A percentile compares a stretch with the other conserved stretches of the same genome.
Evolutionary conservation across 208 protist species (phyloP).

Genomic region (Trypanosoma mega): DNA sequence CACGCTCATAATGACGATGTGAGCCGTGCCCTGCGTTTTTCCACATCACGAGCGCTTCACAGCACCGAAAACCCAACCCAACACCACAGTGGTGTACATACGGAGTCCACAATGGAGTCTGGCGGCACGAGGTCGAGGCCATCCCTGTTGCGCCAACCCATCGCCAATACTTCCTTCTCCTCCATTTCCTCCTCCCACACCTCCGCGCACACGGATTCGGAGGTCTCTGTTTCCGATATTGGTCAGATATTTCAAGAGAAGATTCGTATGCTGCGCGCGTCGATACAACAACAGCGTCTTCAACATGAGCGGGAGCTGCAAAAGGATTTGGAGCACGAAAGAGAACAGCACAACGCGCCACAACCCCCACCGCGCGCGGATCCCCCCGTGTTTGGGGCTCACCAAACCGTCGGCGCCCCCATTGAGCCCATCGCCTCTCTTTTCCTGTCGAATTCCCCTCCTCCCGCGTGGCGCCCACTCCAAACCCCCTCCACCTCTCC

Average conservation of each 20-base stretch:
- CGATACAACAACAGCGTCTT: constrained; percentile 10
- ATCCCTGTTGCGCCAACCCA: too few relatives aligned
- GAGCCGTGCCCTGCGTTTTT: too few relatives aligned
- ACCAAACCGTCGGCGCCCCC: neutral
- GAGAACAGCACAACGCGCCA: neutral
- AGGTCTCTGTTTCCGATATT: neutral
- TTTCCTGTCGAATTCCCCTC: neutral
- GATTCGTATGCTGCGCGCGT: constrained; percentile 17
- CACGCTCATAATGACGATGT: too few relatives aligned
- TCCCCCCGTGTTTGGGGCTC: neutral
- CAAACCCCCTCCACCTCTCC: too few relatives aligned
- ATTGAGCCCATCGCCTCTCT: neutral
- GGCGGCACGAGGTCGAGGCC: too few relatives aligned
- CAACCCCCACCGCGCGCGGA: neutral
- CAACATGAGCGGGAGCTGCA: neutral
- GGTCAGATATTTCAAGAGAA: constrained; percentile 21
- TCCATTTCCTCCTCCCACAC: neutral
- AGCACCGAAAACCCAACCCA: too few relatives aligned
- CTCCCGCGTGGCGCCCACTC: neutral
- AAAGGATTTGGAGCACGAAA: neutral
- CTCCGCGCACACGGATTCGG: neutral
- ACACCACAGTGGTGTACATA: too few relatives aligned
- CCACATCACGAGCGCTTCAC: too few relatives aligned
- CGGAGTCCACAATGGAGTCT: too few relatives aligned
- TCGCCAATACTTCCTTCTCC: too few relatives aligned